phyloP scores from a whole-genome alignment of 2,329 filamentous ascomycete species.

The Neopestalotiopsis sp. region DNA sequence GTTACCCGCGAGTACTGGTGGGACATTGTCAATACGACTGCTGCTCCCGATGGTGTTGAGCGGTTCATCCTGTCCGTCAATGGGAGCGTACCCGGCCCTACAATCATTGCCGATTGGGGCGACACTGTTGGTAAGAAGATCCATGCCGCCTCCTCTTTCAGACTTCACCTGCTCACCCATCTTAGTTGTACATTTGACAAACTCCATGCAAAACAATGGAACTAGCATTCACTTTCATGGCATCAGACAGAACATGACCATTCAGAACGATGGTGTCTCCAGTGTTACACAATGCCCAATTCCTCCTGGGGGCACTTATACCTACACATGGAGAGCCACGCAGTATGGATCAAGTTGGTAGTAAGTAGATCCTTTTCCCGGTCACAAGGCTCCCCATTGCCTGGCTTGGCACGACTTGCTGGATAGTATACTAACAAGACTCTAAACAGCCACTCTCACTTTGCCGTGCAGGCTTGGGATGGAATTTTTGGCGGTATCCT shows the following conservation, averaged over 20 bases:
- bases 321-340: slow-evolving; percentile 62
- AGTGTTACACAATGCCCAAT: slow-evolving; percentile 55
- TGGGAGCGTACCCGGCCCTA: slow-evolving; percentile 32
- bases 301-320: slow-evolving; percentile 54
- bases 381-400: background rate
- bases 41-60: slow-evolving; percentile 43
- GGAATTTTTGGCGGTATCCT: slow-evolving; percentile 66
- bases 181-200: slow-evolving; percentile 54
- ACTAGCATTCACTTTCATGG: slow-evolving; percentile 70
- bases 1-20: slow-evolving; percentile 46
- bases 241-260: slow-evolving; percentile 59
- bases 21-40: slow-evolving; percentile 36
- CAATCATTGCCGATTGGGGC: slow-evolving; percentile 54
- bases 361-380: background rate
- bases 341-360: slow-evolving; percentile 63
- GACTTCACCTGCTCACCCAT: background rate
- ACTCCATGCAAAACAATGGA: slow-evolving; percentile 55
- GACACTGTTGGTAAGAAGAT: slow-evolving; percentile 2
- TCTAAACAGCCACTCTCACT: slow-evolving; percentile 56
- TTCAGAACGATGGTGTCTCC: slow-evolving; percentile 61
- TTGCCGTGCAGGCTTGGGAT: slow-evolving; percentile 52
- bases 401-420: too few species aligned
- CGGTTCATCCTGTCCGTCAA: slow-evolving; percentile 44
- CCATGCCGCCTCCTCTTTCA: background rate
- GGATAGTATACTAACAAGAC: background rate